Percentiles rank a stretch among this genome's conserved stretches.
These are phyloP conservation scores for Kwoniella newhampshirensis DNA, from an alignment of 768 basidiomycete species.

Conservation along the genomic window DNA sequence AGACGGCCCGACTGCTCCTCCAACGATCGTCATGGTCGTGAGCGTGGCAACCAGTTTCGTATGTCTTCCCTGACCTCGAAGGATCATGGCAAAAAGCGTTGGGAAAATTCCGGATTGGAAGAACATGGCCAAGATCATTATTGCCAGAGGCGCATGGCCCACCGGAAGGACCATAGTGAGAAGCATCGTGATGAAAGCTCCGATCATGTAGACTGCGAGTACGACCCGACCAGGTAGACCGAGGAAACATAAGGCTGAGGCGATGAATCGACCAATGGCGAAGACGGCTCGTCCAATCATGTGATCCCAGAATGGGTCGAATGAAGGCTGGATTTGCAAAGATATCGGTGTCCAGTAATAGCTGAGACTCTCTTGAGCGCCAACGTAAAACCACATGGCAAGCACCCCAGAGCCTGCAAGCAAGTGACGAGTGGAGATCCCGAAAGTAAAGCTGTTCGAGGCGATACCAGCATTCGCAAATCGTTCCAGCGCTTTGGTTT, in stretches of 20 bases:
- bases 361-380: slow-evolving; percentile 42
- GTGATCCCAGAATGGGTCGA: slow-evolving; percentile 26
- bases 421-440: slow-evolving; percentile 20
- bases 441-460: slow-evolving; percentile 15
- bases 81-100: slow-evolving; percentile 44
- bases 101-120: slow-evolving; percentile 51
- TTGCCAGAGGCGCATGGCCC: slow-evolving; percentile 16
- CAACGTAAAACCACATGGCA: slow-evolving; percentile 41
- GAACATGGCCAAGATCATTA: slow-evolving; percentile 38
- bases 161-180: slow-evolving; percentile 32
- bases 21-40: slow-evolving; percentile 38
- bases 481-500: slow-evolving; percentile 28
- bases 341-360: slow-evolving; percentile 32
- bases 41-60: slow-evolving; percentile 40
- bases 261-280: slow-evolving; percentile 41
- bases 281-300: slow-evolving; percentile 39
- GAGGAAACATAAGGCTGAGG: slow-evolving; percentile 33
- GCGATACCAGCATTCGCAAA: slow-evolving; percentile 30
- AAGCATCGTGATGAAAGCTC: slow-evolving; percentile 33
- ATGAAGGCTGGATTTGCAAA: slow-evolving; percentile 17
- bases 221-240: slow-evolving; percentile 43
- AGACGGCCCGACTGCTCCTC: slow-evolving; percentile 37
- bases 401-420: slow-evolving; percentile 29
- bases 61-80: slow-evolving; percentile 42
- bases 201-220: slow-evolving; percentile 31